A percentile compares a stretch with the other conserved stretches of the same genome.
Conservation (phyloP, 805 yeast species). For the Yamadazyma insecticola region DNA sequence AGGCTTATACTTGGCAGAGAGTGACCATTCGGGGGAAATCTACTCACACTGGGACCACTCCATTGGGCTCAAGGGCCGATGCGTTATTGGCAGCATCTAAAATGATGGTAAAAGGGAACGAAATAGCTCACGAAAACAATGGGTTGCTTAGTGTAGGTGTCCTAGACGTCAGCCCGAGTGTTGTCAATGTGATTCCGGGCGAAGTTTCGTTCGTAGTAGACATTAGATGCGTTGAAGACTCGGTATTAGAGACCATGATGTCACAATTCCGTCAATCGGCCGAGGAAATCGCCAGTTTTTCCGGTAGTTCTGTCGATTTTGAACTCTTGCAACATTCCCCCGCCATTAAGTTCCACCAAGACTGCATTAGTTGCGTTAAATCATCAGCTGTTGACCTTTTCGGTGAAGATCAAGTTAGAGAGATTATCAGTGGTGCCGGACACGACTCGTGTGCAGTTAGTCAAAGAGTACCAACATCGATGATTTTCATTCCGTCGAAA, state of each 20-base stretch:
- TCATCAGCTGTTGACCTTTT: conserved; percentile 48
- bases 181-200: conserved; percentile 65
- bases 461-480: conserved; percentile 58
- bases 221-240: conserved; percentile 51
- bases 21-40: conserved; percentile 58
- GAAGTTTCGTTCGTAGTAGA: conserved; percentile 58
- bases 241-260: conserved; percentile 29
- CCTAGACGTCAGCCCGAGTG: conserved; percentile 52
- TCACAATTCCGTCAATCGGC: conserved; percentile 33
- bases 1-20: conserved; percentile 61
- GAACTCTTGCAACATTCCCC: conserved; percentile 45
- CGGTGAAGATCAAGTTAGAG: conserved; percentile 39
- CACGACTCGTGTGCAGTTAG: conserved; percentile 67
- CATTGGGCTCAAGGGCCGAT: conserved; percentile 56
- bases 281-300: conserved; percentile 25
- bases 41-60: conserved; percentile 74
- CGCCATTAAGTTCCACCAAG: conserved; percentile 55
- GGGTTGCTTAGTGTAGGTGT: conserved; percentile 62
- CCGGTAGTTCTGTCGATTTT: conserved; percentile 30
- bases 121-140: conserved; percentile 45
- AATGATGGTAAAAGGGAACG: conserved; percentile 53
- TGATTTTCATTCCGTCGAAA: conserved; percentile 60
- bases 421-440: conserved; percentile 66
- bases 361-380: conserved; percentile 47
- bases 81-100: conserved; percentile 55